These are phyloP conservation scores for Barnettozyma sucrosica DNA, from an alignment of 805 yeast genomes.

Conservation along the genomic window DNA sequence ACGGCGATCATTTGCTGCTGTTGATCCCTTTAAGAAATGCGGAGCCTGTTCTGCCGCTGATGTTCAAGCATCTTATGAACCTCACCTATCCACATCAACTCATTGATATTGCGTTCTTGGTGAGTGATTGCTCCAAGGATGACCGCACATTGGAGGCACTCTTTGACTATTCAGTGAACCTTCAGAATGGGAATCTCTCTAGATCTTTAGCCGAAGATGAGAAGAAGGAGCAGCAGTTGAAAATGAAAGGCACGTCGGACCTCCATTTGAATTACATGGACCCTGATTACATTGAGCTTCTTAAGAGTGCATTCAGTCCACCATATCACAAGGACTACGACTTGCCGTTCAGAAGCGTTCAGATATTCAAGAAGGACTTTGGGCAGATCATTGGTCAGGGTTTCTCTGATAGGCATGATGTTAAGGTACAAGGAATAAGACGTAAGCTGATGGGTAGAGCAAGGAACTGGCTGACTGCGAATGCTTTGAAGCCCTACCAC, in stretches of 20 bases:
- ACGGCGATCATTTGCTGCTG: slow-evolving; percentile 60
- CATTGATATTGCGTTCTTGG: slow-evolving; percentile 75
- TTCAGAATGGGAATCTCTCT: slow-evolving; percentile 66
- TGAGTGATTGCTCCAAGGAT: slow-evolving; percentile 67
- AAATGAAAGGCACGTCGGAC: slow-evolving; percentile 50
- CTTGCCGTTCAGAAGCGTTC: slow-evolving; percentile 70
- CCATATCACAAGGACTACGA: slow-evolving; percentile 60
- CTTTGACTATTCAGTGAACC: slow-evolving; percentile 55
- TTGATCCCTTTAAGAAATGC: slow-evolving; percentile 79
- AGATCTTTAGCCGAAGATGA: slow-evolving; percentile 37
- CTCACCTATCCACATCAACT: slow-evolving; percentile 76
- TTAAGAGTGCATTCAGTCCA: slow-evolving; percentile 53
- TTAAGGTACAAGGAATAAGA: slow-evolving; percentile 79
- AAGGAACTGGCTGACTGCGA: slow-evolving; percentile 73
- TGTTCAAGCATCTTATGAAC: slow-evolving; percentile 82
- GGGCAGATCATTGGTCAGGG: slow-evolving; percentile 86
- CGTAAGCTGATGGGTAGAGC: slow-evolving; percentile 84
- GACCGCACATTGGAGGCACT: slow-evolving; percentile 64
- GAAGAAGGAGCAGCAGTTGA: slow-evolving; percentile 32
- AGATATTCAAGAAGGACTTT: slow-evolving; percentile 76
- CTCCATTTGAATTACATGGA: slow-evolving; percentile 70
- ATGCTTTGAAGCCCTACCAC: slow-evolving; percentile 74
- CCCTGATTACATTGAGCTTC: slow-evolving; percentile 49
- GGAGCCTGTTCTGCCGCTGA: slow-evolving; percentile 67
- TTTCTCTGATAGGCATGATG: slow-evolving; percentile 77